These are phyloP conservation scores for Macroventuria anomochaeta DNA, from an alignment of 2,329 filamentous ascomycete species.

Conservation along the genomic window DNA sequence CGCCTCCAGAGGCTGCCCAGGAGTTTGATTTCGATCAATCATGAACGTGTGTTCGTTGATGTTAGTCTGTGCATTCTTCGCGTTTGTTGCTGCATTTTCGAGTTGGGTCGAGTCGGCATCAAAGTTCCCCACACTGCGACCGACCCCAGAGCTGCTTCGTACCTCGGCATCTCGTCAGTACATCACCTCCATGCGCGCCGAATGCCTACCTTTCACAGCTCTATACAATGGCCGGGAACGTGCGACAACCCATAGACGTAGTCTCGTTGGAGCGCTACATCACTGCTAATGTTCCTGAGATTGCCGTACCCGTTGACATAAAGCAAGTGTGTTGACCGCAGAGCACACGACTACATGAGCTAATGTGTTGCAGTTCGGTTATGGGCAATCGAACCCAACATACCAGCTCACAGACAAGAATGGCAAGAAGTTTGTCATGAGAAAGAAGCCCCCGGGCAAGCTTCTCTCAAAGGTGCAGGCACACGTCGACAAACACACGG, in stretches of 20 bases:
- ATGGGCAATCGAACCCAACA: constrained; percentile 96
- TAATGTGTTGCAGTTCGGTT: constrained; percentile 74
- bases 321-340: constrained; percentile 73
- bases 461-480: constrained; percentile 68
- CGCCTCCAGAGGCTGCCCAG: no score
- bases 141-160: constrained; percentile 6
- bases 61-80: no score
- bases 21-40: no score
- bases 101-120: constrained; percentile 10
- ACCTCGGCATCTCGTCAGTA: constrained; percentile 16
- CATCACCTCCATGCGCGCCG: constrained; percentile 13
- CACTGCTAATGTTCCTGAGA: constrained; percentile 76
- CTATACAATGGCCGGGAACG: constrained; percentile 75
- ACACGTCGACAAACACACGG: no score
- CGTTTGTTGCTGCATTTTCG: neutral
- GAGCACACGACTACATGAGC: constrained; percentile 8
- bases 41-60: no score
- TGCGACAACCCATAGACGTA: constrained; percentile 90
- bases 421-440: constrained; percentile 80
- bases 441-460: constrained; percentile 97
- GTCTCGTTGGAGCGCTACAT: constrained; percentile 81
- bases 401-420: constrained; percentile 83
- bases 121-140: constrained; percentile 2
- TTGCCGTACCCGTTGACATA: constrained; percentile 81
- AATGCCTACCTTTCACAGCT: constrained; percentile 24